Evolutionary conservation across 2,329 filamentous ascomycete genomes (phyloP).

Genomic region (Cryphonectria radicalis): DNA sequence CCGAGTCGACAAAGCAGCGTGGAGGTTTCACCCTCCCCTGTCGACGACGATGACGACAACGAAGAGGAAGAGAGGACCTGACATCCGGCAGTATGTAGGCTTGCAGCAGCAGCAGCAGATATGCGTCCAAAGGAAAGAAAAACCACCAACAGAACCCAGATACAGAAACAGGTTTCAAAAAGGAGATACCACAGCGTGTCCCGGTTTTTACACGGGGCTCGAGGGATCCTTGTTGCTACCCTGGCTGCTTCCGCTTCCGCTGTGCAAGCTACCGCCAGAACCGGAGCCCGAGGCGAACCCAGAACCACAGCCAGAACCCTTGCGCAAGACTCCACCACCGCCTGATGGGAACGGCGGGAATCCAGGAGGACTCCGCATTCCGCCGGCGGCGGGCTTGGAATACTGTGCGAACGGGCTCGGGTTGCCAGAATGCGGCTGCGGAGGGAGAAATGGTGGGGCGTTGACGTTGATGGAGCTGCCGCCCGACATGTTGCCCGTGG

Average conservation of each 20-base stretch:
- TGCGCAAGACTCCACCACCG: conserved; percentile 32
- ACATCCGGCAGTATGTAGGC: not conserved
- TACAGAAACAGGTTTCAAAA: not conserved
- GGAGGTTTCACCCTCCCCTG: not conserved
- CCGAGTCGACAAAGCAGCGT: not conserved
- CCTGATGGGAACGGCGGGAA: conserved; percentile 22
- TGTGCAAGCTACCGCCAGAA: conserved; percentile 37
- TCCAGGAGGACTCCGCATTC: conserved; percentile 25
- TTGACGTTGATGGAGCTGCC: conserved; percentile 33
- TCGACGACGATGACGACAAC: not conserved
- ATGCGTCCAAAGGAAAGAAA: not conserved
- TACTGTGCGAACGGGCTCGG: conserved; percentile 27
- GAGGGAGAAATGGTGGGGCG: conserved; percentile 32
- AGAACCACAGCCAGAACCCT: conserved; percentile 18
- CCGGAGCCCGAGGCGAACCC: conserved; percentile 29
- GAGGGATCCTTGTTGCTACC: conserved; percentile 56
- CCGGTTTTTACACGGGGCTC: conserved; percentile 47
- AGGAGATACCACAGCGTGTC: not conserved
- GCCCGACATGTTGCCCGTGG: conserved; percentile 17
- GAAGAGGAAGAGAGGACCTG: not conserved
- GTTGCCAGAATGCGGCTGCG: conserved; percentile 25
- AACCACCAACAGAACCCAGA: not conserved
- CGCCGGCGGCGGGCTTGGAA: conserved; percentile 20
- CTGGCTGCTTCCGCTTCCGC: conserved; percentile 50
- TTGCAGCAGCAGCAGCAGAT: not conserved